These are phyloP conservation scores for Daldinia vernicosa DNA, from an alignment of 495 filamentous ascomycete genomes.

Conservation along the genomic window DNA sequence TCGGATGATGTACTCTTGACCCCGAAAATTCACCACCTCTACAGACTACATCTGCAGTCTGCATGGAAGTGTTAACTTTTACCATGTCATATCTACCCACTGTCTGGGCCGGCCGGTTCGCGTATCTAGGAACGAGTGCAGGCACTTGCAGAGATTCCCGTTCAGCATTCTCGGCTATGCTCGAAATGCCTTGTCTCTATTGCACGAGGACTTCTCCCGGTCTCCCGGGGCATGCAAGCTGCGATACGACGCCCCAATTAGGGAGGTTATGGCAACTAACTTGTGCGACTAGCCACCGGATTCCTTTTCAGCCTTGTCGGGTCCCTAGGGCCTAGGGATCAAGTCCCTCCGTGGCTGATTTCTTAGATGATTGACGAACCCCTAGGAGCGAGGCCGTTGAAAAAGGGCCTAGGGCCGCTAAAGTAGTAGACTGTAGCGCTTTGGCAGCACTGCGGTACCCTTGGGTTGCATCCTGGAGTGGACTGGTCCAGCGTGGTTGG, in stretches of 20 bases:
- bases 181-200: slow-evolving; percentile 38
- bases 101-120: slow-evolving; percentile 43
- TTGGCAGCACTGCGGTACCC: slow-evolving; percentile 29
- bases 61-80: slow-evolving; percentile 18
- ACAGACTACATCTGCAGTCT: slow-evolving; percentile 19
- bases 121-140: slow-evolving; percentile 38
- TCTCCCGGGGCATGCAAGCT: slow-evolving; percentile 45
- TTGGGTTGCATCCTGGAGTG: slow-evolving; percentile 40
- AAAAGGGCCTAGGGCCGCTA: slow-evolving; percentile 19
- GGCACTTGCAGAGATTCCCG: slow-evolving; percentile 38
- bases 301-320: slow-evolving; percentile 47
- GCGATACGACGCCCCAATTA: slow-evolving; percentile 42
- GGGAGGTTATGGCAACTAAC: slow-evolving; percentile 27
- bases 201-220: slow-evolving; percentile 46
- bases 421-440: slow-evolving; percentile 28
- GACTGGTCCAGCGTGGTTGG: slow-evolving; percentile 42
- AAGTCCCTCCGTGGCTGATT: slow-evolving; percentile 44
- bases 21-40: slow-evolving; percentile 26
- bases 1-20: slow-evolving; percentile 26
- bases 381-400: slow-evolving; percentile 32
- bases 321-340: slow-evolving; percentile 41
- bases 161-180: slow-evolving; percentile 42
- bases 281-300: slow-evolving; percentile 37
- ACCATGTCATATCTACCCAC: slow-evolving; percentile 41
- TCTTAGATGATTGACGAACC: slow-evolving; percentile 40